A percentile compares a stretch with the other conserved stretches of the same genome.
phyloP scores from a whole-genome alignment of 805 yeast genomes.

The Candida oleophila region DNA sequence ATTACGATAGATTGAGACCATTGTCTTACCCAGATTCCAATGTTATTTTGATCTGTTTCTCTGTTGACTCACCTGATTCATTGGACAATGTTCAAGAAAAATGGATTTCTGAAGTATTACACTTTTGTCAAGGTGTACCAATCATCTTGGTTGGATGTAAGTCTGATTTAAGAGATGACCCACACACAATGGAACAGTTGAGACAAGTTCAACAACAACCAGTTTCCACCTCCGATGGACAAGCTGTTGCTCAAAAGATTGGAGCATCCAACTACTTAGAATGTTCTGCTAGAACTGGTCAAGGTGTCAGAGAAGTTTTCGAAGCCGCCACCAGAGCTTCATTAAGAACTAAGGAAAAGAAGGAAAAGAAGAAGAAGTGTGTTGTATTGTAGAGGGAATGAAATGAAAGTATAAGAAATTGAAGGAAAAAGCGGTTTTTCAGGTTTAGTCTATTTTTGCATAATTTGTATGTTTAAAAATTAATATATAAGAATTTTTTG shows the following conservation, averaged over 20 bases:
- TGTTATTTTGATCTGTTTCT: slow-evolving; percentile 88
- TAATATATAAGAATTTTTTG: slow-evolving; percentile 1
- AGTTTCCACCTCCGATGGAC: slow-evolving; percentile 79
- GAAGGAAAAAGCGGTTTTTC: background rate
- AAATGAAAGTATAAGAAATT: background rate
- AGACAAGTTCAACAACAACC: slow-evolving; percentile 77
- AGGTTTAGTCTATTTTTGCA: background rate
- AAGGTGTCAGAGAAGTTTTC: slow-evolving; percentile 90
- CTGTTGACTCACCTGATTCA: slow-evolving; percentile 88
- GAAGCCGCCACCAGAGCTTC: slow-evolving; percentile 93
- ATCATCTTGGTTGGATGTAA: slow-evolving; percentile 91
- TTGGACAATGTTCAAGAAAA: slow-evolving; percentile 92
- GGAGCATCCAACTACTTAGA: slow-evolving; percentile 86
- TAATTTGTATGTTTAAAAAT: slow-evolving; percentile 2
- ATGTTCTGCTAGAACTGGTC: slow-evolving; percentile 89
- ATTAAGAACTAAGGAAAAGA: slow-evolving; percentile 61
- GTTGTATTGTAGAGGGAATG: slow-evolving; percentile 50
- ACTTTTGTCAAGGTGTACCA: slow-evolving; percentile 93
- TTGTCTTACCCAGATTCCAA: slow-evolving; percentile 89
- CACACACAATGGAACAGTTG: slow-evolving; percentile 70
- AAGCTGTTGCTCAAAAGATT: slow-evolving; percentile 82
- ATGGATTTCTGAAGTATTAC: slow-evolving; percentile 92
- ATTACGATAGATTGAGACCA: slow-evolving; percentile 91
- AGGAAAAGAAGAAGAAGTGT: slow-evolving; percentile 69
- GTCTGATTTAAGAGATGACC: slow-evolving; percentile 83